These are phyloP conservation scores for Salvia sclarea DNA, from an alignment of 305 asterid species.

Conservation along the genomic window DNA sequence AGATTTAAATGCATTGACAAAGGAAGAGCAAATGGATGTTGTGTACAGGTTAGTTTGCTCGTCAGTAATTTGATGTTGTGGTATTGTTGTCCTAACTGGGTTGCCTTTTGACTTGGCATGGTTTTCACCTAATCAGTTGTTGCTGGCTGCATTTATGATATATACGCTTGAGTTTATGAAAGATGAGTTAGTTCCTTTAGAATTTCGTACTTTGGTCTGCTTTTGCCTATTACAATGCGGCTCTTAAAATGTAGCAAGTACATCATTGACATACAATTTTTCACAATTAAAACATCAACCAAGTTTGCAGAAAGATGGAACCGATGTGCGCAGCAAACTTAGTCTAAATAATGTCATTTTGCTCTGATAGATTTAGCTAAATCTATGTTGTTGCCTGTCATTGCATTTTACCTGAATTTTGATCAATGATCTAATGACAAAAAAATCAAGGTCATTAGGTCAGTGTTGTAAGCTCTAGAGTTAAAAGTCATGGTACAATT, in stretches of 20 bases:
- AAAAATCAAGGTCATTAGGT: neutral
- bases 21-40: conserved; percentile 91
- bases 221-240: neutral
- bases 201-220: neutral
- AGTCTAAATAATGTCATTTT: neutral
- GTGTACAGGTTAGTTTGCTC: conserved; percentile 63
- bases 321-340: neutral
- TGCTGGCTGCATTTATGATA: conserved; percentile 21
- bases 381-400: neutral
- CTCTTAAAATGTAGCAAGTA: neutral
- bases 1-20: conserved; percentile 72
- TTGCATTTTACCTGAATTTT: neutral
- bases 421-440: neutral
- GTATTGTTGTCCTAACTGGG: conserved; percentile 1
- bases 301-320: neutral
- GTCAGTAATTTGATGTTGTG: conserved; percentile 17
- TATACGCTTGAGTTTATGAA: conserved; percentile 17
- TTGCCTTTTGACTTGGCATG: conserved; percentile 7
- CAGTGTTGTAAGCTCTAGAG: neutral
- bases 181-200: neutral
- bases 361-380: neutral
- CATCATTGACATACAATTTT: neutral
- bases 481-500: neutral
- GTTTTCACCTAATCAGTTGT: conserved; percentile 22
- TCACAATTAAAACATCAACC: neutral